Base-by-base conservation (phyloP, 257 asterid species). In the Solanum etuberosum region DNA sequence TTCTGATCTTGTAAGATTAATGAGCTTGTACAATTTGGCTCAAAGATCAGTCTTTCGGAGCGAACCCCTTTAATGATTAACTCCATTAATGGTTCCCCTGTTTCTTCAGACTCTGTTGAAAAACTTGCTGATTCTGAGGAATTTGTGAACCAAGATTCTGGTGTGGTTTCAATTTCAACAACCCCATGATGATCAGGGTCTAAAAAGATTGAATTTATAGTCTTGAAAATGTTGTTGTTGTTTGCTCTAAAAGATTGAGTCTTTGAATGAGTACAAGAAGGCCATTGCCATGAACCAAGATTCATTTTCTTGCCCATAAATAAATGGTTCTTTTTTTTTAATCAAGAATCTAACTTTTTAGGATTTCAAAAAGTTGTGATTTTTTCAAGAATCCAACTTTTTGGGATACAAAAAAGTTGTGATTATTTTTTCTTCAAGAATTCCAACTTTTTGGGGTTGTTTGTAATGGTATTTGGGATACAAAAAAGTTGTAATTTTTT, bases 71-170 rank as follows among this genome's bases (percentile, higher is more conserved):
- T 73, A 3, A 87, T 71, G 70, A 86, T 88, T 51, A 83, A 29
- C 51, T 86, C 87, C 85, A 74, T 40, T 43, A 29, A 81, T 48
- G 68, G 85, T 48, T 81, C 85, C 13, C 68, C 68, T 81, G 85
- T 81, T 29, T 87, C 90, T 38, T 92, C 92, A 1, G 93, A 88
- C 23, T 89, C 94, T 2, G 93, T 88, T 3, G 94, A 90, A 85
- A 89, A 88, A 82, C 91, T 90, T 59, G 93, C 90, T 18, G 93
- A 89, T 7, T 91, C 93, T 0, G 96, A 92, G 63, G 98, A 92
- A 82, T 91, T 90, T 9, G 98, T 93, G 92, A 94, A 94, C 93
- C 96, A 92, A 1, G 98, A 92, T 20, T 94, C 94, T 2, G 93
- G 90, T 23, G 94, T 90, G 16, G 94, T 90, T 42, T 90, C 94